phyloP scores from a whole-genome alignment of 1,284 basidiomycete genomes.

The Sanghuangporus sanghuang region DNA sequence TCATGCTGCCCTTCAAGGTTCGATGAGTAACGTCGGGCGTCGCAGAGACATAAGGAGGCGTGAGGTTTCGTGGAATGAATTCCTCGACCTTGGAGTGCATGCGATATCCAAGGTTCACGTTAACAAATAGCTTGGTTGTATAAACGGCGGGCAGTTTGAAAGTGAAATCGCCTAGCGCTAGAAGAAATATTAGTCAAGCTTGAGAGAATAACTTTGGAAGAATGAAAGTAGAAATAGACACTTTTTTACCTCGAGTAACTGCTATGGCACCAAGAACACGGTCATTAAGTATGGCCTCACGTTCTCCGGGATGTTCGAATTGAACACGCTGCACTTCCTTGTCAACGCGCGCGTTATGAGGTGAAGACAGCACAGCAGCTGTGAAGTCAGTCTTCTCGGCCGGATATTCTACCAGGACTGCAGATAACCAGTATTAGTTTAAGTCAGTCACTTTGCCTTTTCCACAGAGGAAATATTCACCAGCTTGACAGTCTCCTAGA shows the following conservation, averaged over 20 bases:
- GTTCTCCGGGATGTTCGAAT: constrained; percentile 59
- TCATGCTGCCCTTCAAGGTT: constrained; percentile 29
- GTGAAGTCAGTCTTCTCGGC: constrained; percentile 48
- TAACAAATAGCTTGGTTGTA: constrained; percentile 62
- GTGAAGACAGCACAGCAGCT: constrained; percentile 48
- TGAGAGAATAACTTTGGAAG: not conserved
- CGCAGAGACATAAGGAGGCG: constrained; percentile 65
- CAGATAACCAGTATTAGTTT: not conserved
- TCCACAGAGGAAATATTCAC: constrained; percentile 32
- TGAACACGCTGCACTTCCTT: constrained; percentile 53
- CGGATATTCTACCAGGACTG: constrained; percentile 28
- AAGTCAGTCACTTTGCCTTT: not conserved
- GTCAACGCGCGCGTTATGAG: constrained; percentile 60
- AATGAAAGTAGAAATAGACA: constrained; percentile 6
- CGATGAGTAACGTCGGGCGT: constrained; percentile 58
- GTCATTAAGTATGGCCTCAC: constrained; percentile 52
- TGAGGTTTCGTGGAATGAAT: constrained; percentile 53
- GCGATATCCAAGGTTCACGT: constrained; percentile 56
- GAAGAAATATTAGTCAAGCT: not conserved
- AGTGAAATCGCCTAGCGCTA: constrained; percentile 63
- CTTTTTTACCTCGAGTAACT: constrained; percentile 57
- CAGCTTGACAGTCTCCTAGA: constrained; percentile 66
- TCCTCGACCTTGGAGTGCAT: constrained; percentile 60
- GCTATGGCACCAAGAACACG: constrained; percentile 68
- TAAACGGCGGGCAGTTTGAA: constrained; percentile 69